Percentiles rank a stretch among this genome's conserved stretches.
Conservation (phyloP, 2,329 filamentous ascomycete genomes). For the Botrytis cinerea region DNA sequence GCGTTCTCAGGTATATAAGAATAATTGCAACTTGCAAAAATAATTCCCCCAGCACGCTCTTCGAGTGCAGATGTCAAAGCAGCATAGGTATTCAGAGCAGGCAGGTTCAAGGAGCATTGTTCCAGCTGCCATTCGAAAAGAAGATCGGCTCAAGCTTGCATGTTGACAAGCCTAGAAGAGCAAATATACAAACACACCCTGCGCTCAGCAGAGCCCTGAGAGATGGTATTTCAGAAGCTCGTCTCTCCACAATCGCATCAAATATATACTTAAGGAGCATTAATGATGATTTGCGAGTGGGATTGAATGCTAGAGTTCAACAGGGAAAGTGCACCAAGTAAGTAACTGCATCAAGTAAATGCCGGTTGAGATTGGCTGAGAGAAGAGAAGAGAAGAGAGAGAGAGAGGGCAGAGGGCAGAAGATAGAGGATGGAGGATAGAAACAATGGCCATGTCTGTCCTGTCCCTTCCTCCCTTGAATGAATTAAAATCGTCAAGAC, state of each 20-base stretch:
- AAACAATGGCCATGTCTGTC: background rate
- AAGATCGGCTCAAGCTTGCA: background rate
- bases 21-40: background rate
- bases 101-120: background rate
- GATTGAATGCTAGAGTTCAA: background rate
- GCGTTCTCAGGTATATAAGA: background rate
- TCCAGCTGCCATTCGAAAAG: background rate
- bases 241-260: background rate
- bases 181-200: background rate
- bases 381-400: background rate
- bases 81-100: background rate
- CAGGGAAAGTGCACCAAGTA: background rate
- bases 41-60: background rate
- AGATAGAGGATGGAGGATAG: background rate
- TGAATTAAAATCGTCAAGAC: background rate
- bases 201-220: background rate
- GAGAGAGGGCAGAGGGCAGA: background rate
- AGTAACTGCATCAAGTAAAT: background rate
- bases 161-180: no score
- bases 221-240: background rate
- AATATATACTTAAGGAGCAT: no score
- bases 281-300: background rate
- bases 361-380: background rate
- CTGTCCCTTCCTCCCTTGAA: background rate
- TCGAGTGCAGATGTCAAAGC: background rate